Conservation (phyloP, 257 asterid genomes). For the Penstemon davidsonii region DNA sequence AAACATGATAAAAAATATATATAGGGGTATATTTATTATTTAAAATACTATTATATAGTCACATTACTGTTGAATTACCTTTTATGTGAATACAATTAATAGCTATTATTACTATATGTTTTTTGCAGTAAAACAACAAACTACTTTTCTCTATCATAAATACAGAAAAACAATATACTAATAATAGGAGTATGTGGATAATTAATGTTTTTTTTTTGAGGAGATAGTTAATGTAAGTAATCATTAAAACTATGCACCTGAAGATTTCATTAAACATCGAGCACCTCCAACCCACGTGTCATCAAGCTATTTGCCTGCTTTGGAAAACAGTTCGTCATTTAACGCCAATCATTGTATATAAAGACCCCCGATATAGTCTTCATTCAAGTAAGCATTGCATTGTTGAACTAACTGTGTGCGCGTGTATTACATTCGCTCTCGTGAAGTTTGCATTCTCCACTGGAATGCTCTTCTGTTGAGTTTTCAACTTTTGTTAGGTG, state of each 20-base stretch:
- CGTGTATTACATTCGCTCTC: slow-evolving; percentile 25
- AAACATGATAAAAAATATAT: too few relatives aligned
- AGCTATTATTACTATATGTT: not conserved
- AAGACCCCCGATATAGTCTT: slow-evolving; percentile 22
- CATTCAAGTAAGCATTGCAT: slow-evolving; percentile 28
- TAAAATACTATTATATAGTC: not conserved
- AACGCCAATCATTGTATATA: slow-evolving; percentile 36
- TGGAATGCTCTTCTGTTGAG: slow-evolving; percentile 52
- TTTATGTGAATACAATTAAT: too few relatives aligned
- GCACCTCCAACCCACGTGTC: slow-evolving; percentile 41
- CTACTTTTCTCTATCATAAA: slow-evolving; percentile 1
- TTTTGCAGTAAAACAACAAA: slow-evolving; percentile 23
- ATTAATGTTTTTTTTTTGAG: not conserved
- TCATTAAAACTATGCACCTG: not conserved
- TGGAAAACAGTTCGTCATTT: slow-evolving; percentile 33
- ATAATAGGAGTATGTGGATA: too few relatives aligned
- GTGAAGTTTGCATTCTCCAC: slow-evolving; percentile 44
- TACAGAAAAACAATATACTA: not conserved
- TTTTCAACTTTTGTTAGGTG: slow-evolving; percentile 2
- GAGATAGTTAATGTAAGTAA: not conserved
- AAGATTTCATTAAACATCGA: slow-evolving; percentile 11
- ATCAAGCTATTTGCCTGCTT: not conserved
- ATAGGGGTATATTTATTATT: too few relatives aligned
- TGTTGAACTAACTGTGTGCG: slow-evolving; percentile 6
- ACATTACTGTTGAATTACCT: slow-evolving; percentile 1